phyloP scores from a whole-genome alignment of 768 basidiomycete genomes.

The Auriscalpium vulgare region DNA sequence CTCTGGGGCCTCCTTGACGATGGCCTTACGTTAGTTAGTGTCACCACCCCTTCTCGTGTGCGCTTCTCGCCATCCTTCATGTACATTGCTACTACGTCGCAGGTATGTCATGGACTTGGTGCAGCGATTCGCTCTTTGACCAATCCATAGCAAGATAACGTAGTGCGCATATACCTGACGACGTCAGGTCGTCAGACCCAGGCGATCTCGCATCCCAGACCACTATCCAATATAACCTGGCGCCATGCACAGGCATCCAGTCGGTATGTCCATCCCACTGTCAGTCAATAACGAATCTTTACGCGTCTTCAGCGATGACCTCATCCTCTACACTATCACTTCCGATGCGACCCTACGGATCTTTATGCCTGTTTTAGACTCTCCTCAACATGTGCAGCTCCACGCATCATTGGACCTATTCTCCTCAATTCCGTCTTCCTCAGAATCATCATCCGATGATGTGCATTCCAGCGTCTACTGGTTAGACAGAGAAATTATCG shows the following conservation, averaged over 20 bases:
- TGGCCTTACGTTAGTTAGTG: conserved; percentile 26
- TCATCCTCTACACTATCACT: conserved; percentile 78
- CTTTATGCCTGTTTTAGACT: conserved; percentile 82
- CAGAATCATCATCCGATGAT: conserved; percentile 21
- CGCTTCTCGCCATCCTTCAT: conserved; percentile 72
- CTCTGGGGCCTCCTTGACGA: not conserved
- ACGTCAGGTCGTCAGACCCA: conserved; percentile 66
- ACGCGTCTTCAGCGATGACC: conserved; percentile 47
- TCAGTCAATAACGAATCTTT: not conserved
- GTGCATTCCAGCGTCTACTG: conserved; percentile 51
- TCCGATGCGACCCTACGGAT: conserved; percentile 76
- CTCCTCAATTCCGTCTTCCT: conserved; percentile 45
- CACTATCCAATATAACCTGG: conserved; percentile 65
- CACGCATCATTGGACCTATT: conserved; percentile 70
- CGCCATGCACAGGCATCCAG: conserved; percentile 60
- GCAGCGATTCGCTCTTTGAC: conserved; percentile 1
- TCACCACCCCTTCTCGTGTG: conserved; percentile 40
- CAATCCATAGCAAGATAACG: conserved; percentile 41
- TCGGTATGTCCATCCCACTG: conserved; percentile 36
- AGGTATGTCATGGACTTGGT: conserved; percentile 27
- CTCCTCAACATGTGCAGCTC: conserved; percentile 76
- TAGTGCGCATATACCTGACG: conserved; percentile 62
- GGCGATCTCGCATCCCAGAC: conserved; percentile 63
- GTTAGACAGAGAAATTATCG: conserved; percentile 57
- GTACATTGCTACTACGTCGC: conserved; percentile 59